These are phyloP conservation scores for Aspergillus caelatus DNA, from an alignment of 2,329 filamentous ascomycete species.

Conservation along the genomic window DNA sequence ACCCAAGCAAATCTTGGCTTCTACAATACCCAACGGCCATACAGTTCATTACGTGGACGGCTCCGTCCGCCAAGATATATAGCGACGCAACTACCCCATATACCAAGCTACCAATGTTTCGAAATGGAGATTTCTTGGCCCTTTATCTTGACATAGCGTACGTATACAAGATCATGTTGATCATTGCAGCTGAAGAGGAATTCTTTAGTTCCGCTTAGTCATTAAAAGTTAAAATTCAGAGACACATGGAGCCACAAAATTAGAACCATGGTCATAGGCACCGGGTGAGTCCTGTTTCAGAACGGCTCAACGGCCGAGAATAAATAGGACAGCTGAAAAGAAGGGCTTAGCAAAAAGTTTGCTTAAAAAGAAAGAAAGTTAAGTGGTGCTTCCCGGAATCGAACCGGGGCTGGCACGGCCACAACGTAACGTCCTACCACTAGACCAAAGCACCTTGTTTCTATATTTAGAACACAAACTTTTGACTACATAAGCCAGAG, in stretches of 20 bases:
- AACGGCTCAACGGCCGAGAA: too few relatives aligned
- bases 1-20: neutral
- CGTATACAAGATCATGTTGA: neutral
- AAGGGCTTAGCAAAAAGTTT: too few relatives aligned
- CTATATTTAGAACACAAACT: neutral
- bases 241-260: neutral
- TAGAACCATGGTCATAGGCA: neutral
- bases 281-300: neutral
- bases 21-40: too few relatives aligned
- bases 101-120: neutral
- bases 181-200: neutral
- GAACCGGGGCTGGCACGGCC: constrained; percentile 34
- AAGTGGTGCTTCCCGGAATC: constrained; percentile 29
- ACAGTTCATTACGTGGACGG: neutral
- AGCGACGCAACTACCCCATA: neutral
- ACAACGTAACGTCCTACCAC: constrained; percentile 34
- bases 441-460: constrained; percentile 25
- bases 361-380: constrained; percentile 6
- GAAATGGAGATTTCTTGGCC: neutral
- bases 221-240: neutral
- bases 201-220: neutral
- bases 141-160: neutral
- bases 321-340: too few relatives aligned
- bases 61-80: neutral
- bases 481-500: neutral